These are phyloP conservation scores for Didymellaceae sp. DNA, from an alignment of 2,329 filamentous ascomycete species.

Conservation along the genomic window DNA sequence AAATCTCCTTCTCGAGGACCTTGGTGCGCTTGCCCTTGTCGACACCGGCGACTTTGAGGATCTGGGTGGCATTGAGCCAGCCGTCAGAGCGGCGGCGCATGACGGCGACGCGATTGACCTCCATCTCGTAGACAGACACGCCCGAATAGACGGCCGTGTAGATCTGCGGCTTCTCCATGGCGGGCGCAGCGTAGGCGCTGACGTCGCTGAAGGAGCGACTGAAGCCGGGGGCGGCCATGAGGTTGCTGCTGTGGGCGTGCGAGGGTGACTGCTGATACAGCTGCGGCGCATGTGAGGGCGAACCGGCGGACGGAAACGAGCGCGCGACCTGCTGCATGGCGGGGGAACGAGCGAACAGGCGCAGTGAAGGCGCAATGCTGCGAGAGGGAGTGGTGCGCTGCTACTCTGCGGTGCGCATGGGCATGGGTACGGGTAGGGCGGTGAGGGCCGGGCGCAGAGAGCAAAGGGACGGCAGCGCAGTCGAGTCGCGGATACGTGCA, in stretches of 20 bases:
- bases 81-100: slow-evolving; percentile 96
- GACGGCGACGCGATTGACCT: slow-evolving; percentile 88
- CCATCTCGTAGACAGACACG: slow-evolving; percentile 98
- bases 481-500: background rate
- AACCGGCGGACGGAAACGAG: slow-evolving; percentile 33
- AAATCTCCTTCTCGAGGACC: slow-evolving; percentile 96
- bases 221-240: slow-evolving; percentile 46
- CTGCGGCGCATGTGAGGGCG: slow-evolving; percentile 21
- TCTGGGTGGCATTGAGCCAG: slow-evolving; percentile 98
- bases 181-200: slow-evolving; percentile 40
- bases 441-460: background rate
- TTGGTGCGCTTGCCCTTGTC: slow-evolving; percentile 98
- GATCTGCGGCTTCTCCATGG: slow-evolving; percentile 57
- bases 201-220: slow-evolving; percentile 49
- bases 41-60: slow-evolving; percentile 94
- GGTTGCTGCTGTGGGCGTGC: slow-evolving; percentile 30
- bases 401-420: slow-evolving; percentile 28
- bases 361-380: background rate
- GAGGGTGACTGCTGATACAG: slow-evolving; percentile 11
- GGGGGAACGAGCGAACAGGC: background rate
- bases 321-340: slow-evolving; percentile 42
- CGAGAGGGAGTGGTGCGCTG: background rate
- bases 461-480: background rate
- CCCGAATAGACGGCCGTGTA: slow-evolving; percentile 86
- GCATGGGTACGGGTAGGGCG: slow-evolving; percentile 1